phyloP scores from a whole-genome alignment of 129 eudicot genomes.

The Arctium lappa region DNA sequence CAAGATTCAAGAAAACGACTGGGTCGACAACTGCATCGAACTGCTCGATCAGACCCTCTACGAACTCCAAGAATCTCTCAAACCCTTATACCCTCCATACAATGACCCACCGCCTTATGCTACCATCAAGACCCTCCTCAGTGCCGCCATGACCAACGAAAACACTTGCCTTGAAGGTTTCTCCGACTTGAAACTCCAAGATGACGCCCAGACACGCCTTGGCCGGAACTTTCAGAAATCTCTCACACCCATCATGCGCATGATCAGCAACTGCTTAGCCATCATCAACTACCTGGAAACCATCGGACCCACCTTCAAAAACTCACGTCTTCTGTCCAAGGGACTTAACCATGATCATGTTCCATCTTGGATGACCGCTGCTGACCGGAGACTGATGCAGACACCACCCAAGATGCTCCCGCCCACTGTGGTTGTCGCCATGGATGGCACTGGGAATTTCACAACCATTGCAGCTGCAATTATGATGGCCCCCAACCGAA shows the following conservation, averaged over 20 bases:
- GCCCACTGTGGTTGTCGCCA: conserved; percentile 51
- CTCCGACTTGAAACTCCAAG: conserved; percentile 26
- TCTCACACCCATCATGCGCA: conserved; percentile 57
- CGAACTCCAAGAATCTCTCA: conserved; percentile 50
- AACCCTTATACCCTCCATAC: conserved; percentile 23
- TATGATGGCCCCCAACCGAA: conserved; percentile 53
- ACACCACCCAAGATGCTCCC: conserved; percentile 27
- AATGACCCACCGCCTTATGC: conserved; percentile 23
- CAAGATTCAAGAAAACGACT: conserved; percentile 34
- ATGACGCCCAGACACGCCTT: background rate
- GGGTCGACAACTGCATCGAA: conserved; percentile 56
- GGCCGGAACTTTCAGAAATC: conserved; percentile 36
- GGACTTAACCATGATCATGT: conserved; percentile 4
- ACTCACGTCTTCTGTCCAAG: conserved; percentile 16
- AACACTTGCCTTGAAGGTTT: conserved; percentile 83
- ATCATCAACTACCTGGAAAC: conserved; percentile 48
- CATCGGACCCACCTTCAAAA: background rate
- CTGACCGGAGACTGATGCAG: conserved; percentile 44
- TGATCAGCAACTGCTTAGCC: conserved; percentile 79
- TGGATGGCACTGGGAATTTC: conserved; percentile 57
- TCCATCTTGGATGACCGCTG: conserved; percentile 45
- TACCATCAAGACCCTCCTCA: conserved; percentile 63
- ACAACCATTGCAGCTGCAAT: conserved; percentile 52
- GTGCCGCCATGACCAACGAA: conserved; percentile 93
- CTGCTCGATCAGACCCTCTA: conserved; percentile 67